Conservation (phyloP, 345 rosid genomes). For the Cardamine resedifolia region DNA sequence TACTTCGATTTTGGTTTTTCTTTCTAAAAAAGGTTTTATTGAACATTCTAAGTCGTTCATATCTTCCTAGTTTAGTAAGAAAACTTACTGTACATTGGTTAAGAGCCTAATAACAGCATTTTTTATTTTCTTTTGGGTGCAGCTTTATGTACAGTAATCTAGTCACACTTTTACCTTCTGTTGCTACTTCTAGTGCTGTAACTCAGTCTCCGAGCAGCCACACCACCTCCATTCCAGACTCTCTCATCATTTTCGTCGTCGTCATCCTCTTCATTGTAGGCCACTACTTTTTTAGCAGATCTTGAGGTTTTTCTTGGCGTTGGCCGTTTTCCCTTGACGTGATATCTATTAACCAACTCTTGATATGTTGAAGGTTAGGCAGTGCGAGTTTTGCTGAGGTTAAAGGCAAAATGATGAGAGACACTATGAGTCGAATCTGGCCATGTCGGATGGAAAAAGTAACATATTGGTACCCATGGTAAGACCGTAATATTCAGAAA, state of each 20-base stretch:
- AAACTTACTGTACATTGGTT: conserved; percentile 33
- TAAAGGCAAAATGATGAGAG: too few relatives aligned
- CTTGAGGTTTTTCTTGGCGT: conserved; percentile 39
- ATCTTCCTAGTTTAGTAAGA: conserved; percentile 27
- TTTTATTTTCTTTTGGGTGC: background rate
- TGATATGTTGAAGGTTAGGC: conserved; percentile 59
- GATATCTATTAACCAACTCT: conserved; percentile 75
- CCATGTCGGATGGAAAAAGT: too few relatives aligned
- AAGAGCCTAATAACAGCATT: conserved; percentile 24
- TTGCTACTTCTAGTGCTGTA: too few relatives aligned
- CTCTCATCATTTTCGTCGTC: conserved; percentile 51
- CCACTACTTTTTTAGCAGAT: conserved; percentile 34
- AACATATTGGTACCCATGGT: too few relatives aligned
- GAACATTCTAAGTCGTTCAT: background rate
- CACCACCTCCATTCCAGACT: conserved; percentile 46
- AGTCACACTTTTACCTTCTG: conserved; percentile 37
- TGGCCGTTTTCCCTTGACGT: conserved; percentile 79
- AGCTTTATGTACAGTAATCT: conserved; percentile 36
- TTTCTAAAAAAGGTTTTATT: conserved; percentile 3
- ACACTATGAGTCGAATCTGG: too few relatives aligned
- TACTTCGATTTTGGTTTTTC: background rate
- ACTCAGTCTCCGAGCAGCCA: conserved; percentile 46
- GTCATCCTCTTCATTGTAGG: conserved; percentile 44
- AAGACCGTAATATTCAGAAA: too few relatives aligned
- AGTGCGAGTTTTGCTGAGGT: conserved; percentile 53